Evolutionary conservation across 202 grass and related monocot species (phyloP).

Genomic region (Dendrocalamus latiflorus): DNA sequence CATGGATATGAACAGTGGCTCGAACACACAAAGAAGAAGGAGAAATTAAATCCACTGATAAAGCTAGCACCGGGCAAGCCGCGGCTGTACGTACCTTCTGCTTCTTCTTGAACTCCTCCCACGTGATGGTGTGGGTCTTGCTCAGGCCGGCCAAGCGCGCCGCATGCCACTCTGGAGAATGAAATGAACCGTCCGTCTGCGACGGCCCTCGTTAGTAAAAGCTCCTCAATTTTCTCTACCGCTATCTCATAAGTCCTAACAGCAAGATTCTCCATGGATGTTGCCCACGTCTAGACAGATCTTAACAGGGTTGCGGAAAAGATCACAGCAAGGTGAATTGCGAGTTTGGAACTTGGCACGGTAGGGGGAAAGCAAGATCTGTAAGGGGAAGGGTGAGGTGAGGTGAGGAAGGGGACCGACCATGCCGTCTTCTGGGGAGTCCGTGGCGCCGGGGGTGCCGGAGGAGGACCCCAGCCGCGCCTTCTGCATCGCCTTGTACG

Average conservation of each 20-base stretch:
- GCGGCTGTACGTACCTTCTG: conserved; percentile 59
- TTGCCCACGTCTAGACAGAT: background rate
- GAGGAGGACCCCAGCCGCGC: conserved; percentile 72
- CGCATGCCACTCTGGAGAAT: too few relatives aligned
- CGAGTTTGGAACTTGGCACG: background rate
- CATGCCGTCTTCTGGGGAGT: conserved; percentile 89
- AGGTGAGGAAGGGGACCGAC: conserved; percentile 91
- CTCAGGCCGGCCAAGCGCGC: too few relatives aligned
- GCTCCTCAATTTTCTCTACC: background rate
- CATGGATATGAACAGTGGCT: background rate
- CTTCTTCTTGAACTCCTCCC: conserved; percentile 99
- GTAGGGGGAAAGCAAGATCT: conserved; percentile 5
- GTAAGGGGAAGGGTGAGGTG: background rate
- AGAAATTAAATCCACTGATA: background rate
- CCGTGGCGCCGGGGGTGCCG: conserved; percentile 50
- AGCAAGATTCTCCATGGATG: background rate
- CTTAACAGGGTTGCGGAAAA: background rate
- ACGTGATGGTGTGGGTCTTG: too few relatives aligned
- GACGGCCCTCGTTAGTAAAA: conserved; percentile 96
- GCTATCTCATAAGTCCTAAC: background rate
- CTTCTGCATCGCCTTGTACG: conserved; percentile 99
- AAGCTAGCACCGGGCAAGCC: background rate
- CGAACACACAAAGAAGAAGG: background rate
- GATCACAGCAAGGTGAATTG: background rate
- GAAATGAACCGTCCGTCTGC: too few relatives aligned